Evolutionary conservation across 2,329 filamentous ascomycete species (phyloP).

Genomic region (Epichloe bromicola): DNA sequence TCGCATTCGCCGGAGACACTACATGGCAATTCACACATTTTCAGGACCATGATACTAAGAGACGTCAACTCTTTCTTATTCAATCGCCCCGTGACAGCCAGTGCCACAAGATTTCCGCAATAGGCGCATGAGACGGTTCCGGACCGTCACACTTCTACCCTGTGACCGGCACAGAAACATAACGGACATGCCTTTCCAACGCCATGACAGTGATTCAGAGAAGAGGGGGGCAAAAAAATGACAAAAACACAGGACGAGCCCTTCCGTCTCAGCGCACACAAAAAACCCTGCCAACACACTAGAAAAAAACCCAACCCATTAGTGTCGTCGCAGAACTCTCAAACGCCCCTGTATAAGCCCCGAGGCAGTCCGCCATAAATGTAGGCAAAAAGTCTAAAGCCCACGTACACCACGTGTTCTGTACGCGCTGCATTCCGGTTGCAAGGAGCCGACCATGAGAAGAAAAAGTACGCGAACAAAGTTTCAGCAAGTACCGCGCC

Average conservation of each 20-base stretch:
- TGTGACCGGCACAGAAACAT: constrained; percentile 3
- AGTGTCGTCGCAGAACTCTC: neutral
- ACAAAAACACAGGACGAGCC: neutral
- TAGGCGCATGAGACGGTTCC: constrained; percentile 1
- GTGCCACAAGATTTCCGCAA: neutral
- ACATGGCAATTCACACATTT: neutral
- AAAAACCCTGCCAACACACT: neutral
- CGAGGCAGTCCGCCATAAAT: neutral
- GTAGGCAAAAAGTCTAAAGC: neutral
- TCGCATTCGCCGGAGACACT: neutral
- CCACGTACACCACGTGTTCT: neutral
- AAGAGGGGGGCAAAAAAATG: neutral
- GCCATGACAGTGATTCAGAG: neutral
- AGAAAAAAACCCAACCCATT: neutral
- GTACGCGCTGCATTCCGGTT: neutral
- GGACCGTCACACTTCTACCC: neutral
- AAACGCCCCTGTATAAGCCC: constrained; percentile 1
- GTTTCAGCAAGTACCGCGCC: too few relatives aligned
- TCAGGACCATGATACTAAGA: neutral
- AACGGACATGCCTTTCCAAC: neutral
- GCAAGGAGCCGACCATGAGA: neutral
- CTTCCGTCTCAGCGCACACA: too few relatives aligned
- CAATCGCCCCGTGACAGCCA: neutral
- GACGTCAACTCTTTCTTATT: neutral
- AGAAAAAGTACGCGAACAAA: neutral